Evolutionary conservation across 2,329 filamentous ascomycete species (phyloP).

Genomic region (Arthroderma sp.): DNA sequence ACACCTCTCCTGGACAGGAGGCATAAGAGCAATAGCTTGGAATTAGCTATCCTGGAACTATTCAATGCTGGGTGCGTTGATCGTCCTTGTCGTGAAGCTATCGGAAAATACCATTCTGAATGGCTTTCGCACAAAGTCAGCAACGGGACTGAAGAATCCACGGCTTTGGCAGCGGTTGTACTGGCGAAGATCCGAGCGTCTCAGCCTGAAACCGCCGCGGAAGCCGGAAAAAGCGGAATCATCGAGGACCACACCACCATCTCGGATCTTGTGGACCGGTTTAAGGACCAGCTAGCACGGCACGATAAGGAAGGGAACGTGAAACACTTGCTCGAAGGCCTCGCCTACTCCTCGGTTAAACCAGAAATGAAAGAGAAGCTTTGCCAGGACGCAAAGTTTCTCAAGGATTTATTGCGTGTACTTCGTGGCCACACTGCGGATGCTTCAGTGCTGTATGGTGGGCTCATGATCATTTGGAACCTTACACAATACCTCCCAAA

Average conservation of each 20-base stretch:
- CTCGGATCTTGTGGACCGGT: conserved; percentile 41
- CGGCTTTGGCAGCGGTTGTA: conserved; percentile 53
- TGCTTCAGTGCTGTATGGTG: conserved; percentile 68
- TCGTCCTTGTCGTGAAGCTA: conserved; percentile 63
- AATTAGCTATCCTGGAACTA: conserved; percentile 75
- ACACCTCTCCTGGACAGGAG: conserved; percentile 64
- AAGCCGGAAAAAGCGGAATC: conserved; percentile 21
- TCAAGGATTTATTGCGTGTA: conserved; percentile 51
- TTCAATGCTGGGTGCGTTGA: conserved; percentile 87
- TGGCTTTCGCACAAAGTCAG: conserved; percentile 80
- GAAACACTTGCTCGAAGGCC: conserved; percentile 70
- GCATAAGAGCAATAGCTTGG: conserved; percentile 73
- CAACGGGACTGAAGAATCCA: conserved; percentile 47
- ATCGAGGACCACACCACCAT: conserved; percentile 32
- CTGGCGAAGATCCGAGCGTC: conserved; percentile 48
- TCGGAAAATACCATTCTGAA: conserved; percentile 68
- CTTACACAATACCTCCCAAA: conserved; percentile 66
- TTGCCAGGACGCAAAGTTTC: conserved; percentile 51
- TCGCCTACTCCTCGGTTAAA: conserved; percentile 83
- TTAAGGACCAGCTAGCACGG: conserved; percentile 36
- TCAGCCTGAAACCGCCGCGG: conserved; percentile 15
- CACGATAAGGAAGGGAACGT: conserved; percentile 39
- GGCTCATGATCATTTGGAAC: conserved; percentile 73
- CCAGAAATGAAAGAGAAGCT: conserved; percentile 74
- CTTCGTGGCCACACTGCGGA: conserved; percentile 40